Evolutionary conservation across 495 filamentous ascomycete genomes (phyloP).

Genomic region (Melanomma pulvis-pyrius): DNA sequence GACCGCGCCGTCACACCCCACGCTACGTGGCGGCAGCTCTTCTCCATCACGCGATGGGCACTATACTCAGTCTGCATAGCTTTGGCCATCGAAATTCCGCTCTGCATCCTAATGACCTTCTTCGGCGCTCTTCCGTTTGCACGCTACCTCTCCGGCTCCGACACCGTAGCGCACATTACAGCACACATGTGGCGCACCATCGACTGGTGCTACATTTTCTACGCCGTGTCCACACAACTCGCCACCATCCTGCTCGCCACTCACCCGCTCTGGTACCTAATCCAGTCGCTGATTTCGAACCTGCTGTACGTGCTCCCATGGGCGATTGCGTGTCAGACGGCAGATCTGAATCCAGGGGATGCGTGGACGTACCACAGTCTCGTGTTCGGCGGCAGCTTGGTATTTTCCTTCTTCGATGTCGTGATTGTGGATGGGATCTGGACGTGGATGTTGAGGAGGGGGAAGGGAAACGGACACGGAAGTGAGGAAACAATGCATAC

Average conservation of each 20-base stretch:
- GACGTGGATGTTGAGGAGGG: slow-evolving; percentile 56
- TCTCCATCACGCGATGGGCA: slow-evolving; percentile 58
- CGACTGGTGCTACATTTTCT: slow-evolving; percentile 79
- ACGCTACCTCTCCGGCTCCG: slow-evolving; percentile 58
- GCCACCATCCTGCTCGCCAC: slow-evolving; percentile 68
- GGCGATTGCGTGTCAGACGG: slow-evolving; percentile 51
- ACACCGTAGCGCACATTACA: slow-evolving; percentile 61
- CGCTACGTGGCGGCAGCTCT: slow-evolving; percentile 5
- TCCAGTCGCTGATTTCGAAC: slow-evolving; percentile 66
- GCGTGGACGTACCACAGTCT: slow-evolving; percentile 71
- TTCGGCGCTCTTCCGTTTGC: slow-evolving; percentile 64
- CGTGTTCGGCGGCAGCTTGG: slow-evolving; percentile 70
- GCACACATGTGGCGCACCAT: slow-evolving; percentile 71
- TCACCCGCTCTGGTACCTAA: slow-evolving; percentile 66
- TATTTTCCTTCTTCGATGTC: slow-evolving; percentile 66
- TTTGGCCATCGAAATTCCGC: slow-evolving; percentile 60
- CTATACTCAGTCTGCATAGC: slow-evolving; percentile 56
- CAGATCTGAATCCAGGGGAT: slow-evolving; percentile 51
- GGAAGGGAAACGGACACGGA: no score
- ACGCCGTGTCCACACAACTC: slow-evolving; percentile 66
- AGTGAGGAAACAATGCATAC: no score
- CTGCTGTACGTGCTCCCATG: slow-evolving; percentile 70
- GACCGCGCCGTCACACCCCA: background rate
- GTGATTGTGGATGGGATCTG: slow-evolving; percentile 55
- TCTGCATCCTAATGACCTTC: slow-evolving; percentile 65